Evolutionary conservation across 2,329 filamentous ascomycete species (phyloP).

Genomic region (Orbilia blumenaviensis): DNA sequence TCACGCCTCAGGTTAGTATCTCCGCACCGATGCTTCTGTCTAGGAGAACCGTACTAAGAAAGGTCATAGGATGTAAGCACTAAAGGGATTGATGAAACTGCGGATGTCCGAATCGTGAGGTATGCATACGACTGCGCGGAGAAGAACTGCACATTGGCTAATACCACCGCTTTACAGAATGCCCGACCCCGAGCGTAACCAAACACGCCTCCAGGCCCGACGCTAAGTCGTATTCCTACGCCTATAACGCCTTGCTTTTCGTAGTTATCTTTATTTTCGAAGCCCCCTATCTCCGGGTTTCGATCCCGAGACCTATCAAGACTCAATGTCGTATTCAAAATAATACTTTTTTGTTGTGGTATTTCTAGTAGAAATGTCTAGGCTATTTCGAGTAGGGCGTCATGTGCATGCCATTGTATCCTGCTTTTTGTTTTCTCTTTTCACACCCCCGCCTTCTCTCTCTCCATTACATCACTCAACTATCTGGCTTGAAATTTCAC

Average conservation of each 20-base stretch:
- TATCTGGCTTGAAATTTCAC: too few species aligned
- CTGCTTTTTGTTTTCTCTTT: background rate
- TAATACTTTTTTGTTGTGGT: too few species aligned
- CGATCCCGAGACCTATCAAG: too few species aligned
- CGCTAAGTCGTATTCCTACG: too few species aligned
- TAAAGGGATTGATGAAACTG: conserved; percentile 68
- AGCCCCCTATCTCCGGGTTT: too few species aligned
- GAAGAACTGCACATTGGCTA: conserved; percentile 19
- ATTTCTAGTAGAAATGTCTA: background rate
- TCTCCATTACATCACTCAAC: too few species aligned
- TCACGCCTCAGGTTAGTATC: conserved; percentile 85
- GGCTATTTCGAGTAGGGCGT: background rate
- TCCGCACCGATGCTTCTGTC: background rate
- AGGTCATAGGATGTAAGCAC: conserved; percentile 61
- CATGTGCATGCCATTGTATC: background rate
- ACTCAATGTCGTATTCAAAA: too few species aligned
- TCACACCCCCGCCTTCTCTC: too few species aligned
- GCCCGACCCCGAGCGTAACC: conserved; percentile 66
- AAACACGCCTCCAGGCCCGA: conserved; percentile 58
- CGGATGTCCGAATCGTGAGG: conserved; percentile 81
- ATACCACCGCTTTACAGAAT: conserved; percentile 60
- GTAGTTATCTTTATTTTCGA: too few species aligned
- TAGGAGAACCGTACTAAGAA: background rate
- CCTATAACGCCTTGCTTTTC: too few species aligned
- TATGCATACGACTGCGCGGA: conserved; percentile 60